Evolutionary conservation across 768 basidiomycete genomes (phyloP), one percentile per base, ranked within the genome.

Genomic region (Lentinula sp.): DNA sequence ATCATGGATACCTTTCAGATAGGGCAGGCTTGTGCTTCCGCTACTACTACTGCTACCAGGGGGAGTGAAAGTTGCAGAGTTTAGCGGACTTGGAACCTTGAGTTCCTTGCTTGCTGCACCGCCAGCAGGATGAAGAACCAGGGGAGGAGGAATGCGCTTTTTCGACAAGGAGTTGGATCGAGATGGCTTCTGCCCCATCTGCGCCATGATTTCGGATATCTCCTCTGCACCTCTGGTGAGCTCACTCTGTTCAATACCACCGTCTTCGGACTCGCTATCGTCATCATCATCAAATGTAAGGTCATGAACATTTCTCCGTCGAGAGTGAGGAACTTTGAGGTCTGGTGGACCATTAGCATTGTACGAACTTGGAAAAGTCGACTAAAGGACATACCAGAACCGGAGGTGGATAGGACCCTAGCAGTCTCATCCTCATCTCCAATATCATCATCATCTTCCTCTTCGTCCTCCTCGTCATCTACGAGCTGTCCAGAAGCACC

Each of bases 261-360:
- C 74, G 34, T 75, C 74, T 61, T 75, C 74, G 31, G 68, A 70
- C 62, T 75, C 70, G 58, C 71, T 69, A 45, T 66, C 67, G 15
- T 72, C 67, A 62, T 73, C 67, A 8, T 71, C 67, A 7, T 71
- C 66, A 8, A 67, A 65, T 31, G 53, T 50, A 4, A 68, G 60
- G 13, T 67, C 65, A 8, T 76, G 65, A 51, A 78, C 76, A 2
- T 31, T 49, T 52, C 35, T 40, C 23, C 34, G 80, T 42, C 34
- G 80, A 81, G 49, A 87, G 70, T 15, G 83, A 80, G 8, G 87
- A 75, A 23, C 83, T 70, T 56, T 69, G 83, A 88, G 75, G 55
- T 82, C 82, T 61, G 76, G 74, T 86, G 86, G 87, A 1, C 82
- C 79, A 64, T 86, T 82, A 63, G 76, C 82, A 68, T 87, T 18